A percentile compares a stretch with the other conserved stretches of the same genome.
phyloP scores from a whole-genome alignment of 371 early-diverging fungal species.

The Mortierella sp. region DNA sequence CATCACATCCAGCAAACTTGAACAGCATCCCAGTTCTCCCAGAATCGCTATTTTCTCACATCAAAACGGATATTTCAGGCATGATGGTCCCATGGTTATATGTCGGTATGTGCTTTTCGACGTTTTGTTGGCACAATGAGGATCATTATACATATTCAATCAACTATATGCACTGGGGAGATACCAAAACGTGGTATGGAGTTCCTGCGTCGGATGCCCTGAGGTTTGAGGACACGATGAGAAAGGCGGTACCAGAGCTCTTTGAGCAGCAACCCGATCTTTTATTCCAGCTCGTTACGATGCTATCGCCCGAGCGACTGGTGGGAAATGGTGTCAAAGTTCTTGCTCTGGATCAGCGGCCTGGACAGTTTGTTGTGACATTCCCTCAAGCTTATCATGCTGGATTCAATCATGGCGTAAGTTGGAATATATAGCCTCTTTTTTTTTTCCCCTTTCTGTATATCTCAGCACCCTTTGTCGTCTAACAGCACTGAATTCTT shows the following conservation, averaged over 20 bases:
- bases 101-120: slow-evolving; percentile 95
- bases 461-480: background rate
- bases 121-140: slow-evolving; percentile 98
- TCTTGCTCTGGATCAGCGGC: slow-evolving; percentile 87
- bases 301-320: slow-evolving; percentile 86
- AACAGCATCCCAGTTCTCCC: slow-evolving; percentile 88
- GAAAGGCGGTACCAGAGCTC: slow-evolving; percentile 84
- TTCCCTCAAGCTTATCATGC: slow-evolving; percentile 97
- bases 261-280: slow-evolving; percentile 93
- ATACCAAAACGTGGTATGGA: slow-evolving; percentile 98
- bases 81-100: slow-evolving; percentile 98
- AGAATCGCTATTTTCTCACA: slow-evolving; percentile 86
- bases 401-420: slow-evolving; percentile 96
- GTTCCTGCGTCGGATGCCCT: slow-evolving; percentile 87
- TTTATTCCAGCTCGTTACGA: slow-evolving; percentile 91
- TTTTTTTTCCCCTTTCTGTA: background rate
- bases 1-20: slow-evolving; percentile 88
- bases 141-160: slow-evolving; percentile 96
- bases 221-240: slow-evolving; percentile 89
- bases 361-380: slow-evolving; percentile 95
- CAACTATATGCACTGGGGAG: slow-evolving; percentile 97
- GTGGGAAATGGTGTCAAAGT: slow-evolving; percentile 81
- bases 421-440: slow-evolving; percentile 3
- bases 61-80: slow-evolving; percentile 91
- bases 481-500: background rate